Evolutionary conservation across 768 basidiomycete genomes (phyloP).

Genomic region (Pleurotus ostreatus): DNA sequence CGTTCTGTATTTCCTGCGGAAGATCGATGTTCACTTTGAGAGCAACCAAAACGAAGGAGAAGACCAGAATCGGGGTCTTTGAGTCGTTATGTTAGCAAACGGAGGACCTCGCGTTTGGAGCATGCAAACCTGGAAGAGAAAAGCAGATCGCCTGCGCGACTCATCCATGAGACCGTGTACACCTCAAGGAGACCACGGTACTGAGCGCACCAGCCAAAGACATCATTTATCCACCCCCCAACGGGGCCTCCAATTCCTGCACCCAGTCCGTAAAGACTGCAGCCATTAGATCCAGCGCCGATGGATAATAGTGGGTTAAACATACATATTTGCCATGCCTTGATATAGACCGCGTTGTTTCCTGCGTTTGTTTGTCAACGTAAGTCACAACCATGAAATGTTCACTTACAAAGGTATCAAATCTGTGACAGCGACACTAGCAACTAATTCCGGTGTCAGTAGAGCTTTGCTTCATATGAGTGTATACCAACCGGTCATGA

Average conservation of each 20-base stretch:
- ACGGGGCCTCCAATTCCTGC: slow-evolving; percentile 76
- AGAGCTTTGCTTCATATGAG: slow-evolving; percentile 6
- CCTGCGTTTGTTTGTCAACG: slow-evolving; percentile 30
- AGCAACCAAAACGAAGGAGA: slow-evolving; percentile 68
- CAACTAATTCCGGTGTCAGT: slow-evolving; percentile 43
- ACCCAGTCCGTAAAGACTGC: slow-evolving; percentile 80
- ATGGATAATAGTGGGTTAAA: slow-evolving; percentile 5
- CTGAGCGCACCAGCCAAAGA: slow-evolving; percentile 70
- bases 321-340: slow-evolving; percentile 85
- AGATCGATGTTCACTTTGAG: slow-evolving; percentile 77
- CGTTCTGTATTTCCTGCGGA: slow-evolving; percentile 60
- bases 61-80: slow-evolving; percentile 72
- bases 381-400: not conserved
- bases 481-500: slow-evolving; percentile 69
- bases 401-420: slow-evolving; percentile 76
- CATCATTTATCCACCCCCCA: slow-evolving; percentile 84
- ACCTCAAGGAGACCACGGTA: slow-evolving; percentile 3
- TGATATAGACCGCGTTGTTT: slow-evolving; percentile 89
- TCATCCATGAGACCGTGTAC: slow-evolving; percentile 3
- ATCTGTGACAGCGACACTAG: slow-evolving; percentile 83
- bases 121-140: slow-evolving; percentile 71
- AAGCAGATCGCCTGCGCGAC: slow-evolving; percentile 70
- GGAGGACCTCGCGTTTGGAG: slow-evolving; percentile 12
- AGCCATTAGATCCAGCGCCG: not conserved
- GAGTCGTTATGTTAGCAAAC: slow-evolving; percentile 9